Percentiles rank a stretch among this genome's conserved stretches.
phyloP scores from a whole-genome alignment of 2,329 filamentous ascomycete species.

The Ophiostoma ulmi region DNA sequence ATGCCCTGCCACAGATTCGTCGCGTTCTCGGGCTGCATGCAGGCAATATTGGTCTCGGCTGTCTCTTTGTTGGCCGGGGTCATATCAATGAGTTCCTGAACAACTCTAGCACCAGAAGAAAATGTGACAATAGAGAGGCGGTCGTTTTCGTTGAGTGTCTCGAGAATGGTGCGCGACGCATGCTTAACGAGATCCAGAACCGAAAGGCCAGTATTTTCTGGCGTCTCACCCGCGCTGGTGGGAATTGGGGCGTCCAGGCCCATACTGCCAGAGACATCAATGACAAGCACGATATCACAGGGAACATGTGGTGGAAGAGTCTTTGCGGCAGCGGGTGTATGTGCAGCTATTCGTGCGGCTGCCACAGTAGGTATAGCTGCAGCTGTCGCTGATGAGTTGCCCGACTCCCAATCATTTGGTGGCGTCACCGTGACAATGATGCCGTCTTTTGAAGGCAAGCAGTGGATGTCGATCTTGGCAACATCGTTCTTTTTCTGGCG shows the following conservation, averaged over 20 bases:
- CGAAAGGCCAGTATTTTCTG: conserved; percentile 47
- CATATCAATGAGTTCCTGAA: conserved; percentile 44
- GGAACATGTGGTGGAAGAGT: conserved; percentile 35
- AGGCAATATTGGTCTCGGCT: conserved; percentile 40
- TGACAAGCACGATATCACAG: conserved; percentile 57
- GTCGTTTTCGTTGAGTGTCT: conserved; percentile 51
- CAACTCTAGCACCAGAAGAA: conserved; percentile 35
- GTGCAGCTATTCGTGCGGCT: no score
- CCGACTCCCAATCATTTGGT: conserved; percentile 35
- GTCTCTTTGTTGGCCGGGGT: conserved; percentile 42
- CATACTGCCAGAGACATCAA: conserved; percentile 60
- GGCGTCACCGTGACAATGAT: conserved; percentile 46
- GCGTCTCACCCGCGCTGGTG: conserved; percentile 34
- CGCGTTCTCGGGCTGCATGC: conserved; percentile 36
- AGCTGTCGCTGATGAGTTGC: background rate
- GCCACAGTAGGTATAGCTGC: background rate
- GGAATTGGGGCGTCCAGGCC: conserved; percentile 43
- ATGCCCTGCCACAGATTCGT: conserved; percentile 59
- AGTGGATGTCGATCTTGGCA: conserved; percentile 3
- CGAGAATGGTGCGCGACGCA: conserved; percentile 51
- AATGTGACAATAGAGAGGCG: conserved; percentile 56
- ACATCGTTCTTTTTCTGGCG: background rate
- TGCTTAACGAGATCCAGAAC: conserved; percentile 58
- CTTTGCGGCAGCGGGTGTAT: conserved; percentile 20
- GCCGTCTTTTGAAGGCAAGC: conserved; percentile 36